A percentile compares a stretch with the other conserved stretches of the same genome.
Conservation (phyloP, 768 basidiomycete genomes). For the Psilocybe tampanensis region DNA sequence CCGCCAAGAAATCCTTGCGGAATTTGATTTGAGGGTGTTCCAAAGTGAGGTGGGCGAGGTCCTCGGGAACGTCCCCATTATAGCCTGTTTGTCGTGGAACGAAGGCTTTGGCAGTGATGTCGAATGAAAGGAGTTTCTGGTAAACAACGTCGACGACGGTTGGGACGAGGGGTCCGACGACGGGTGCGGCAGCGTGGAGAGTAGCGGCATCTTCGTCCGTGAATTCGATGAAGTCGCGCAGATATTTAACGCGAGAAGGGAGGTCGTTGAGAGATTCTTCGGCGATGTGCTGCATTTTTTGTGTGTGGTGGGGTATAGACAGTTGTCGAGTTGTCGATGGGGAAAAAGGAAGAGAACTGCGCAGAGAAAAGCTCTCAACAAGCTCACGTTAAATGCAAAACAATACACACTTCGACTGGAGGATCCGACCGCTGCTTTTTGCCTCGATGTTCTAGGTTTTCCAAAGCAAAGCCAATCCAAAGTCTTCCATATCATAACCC, state of each 20-base stretch:
- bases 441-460: no score
- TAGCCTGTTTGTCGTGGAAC: conserved; percentile 43
- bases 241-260: conserved; percentile 41
- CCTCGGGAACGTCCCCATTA: conserved; percentile 37
- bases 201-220: conserved; percentile 41
- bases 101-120: conserved; percentile 42
- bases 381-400: no score
- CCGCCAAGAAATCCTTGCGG: conserved; percentile 41
- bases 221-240: conserved; percentile 48
- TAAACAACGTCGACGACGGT: conserved; percentile 47
- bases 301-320: not conserved
- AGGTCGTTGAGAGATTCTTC: conserved; percentile 32
- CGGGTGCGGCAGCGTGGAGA: conserved; percentile 40
- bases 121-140: conserved; percentile 43
- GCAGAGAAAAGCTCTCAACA: no score
- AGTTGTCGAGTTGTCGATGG: not conserved
- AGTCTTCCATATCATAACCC: no score
- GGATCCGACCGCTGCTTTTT: no score
- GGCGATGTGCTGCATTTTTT: conserved; percentile 28
- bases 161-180: conserved; percentile 46
- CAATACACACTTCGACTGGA: no score
- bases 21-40: conserved; percentile 50
- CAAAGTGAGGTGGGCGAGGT: conserved; percentile 38
- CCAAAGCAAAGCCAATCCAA: no score
- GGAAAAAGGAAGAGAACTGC: not conserved